Evolutionary conservation across 192 early-diverging fungal genomes (phyloP).

Genomic region (Kappamyces sp.): DNA sequence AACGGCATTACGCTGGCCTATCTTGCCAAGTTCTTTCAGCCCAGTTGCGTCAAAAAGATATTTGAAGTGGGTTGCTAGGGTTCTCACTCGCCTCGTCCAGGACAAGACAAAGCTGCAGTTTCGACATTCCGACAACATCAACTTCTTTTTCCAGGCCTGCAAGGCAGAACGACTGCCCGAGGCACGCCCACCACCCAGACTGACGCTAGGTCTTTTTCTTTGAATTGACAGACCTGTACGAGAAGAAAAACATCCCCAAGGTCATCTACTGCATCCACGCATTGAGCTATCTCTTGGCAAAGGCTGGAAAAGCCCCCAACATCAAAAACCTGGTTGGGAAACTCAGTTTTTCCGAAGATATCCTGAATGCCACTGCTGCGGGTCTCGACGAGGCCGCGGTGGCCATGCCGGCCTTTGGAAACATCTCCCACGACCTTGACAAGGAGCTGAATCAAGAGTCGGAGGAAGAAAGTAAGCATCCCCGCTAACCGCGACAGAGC

Average conservation of each 20-base stretch:
- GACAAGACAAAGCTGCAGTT: constrained; percentile 74
- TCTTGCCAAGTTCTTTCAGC: constrained; percentile 76
- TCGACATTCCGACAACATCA: constrained; percentile 97
- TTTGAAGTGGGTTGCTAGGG: constrained; percentile 49
- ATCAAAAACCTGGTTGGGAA: constrained; percentile 92
- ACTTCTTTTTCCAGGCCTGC: constrained; percentile 82
- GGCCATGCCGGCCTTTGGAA: constrained; percentile 83
- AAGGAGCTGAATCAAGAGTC: constrained; percentile 33
- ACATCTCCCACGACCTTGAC: constrained; percentile 64
- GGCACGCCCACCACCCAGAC: constrained; percentile 27
- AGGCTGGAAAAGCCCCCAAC: constrained; percentile 73
- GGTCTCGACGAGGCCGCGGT: constrained; percentile 77
- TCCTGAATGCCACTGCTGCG: constrained; percentile 71
- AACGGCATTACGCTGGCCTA: constrained; percentile 91
- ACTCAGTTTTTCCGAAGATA: constrained; percentile 78
- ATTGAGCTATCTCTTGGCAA: constrained; percentile 85
- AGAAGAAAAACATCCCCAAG: constrained; percentile 98
- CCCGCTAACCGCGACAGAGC: neutral
- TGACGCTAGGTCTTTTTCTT: constrained; percentile 81
- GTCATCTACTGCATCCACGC: constrained; percentile 99
- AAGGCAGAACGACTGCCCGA: constrained; percentile 75
- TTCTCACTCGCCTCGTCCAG: constrained; percentile 25
- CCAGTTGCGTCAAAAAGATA: constrained; percentile 78
- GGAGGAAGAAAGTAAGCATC: constrained; percentile 30
- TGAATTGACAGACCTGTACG: constrained; percentile 95